Percentiles rank a stretch among this genome's conserved stretches.
phyloP scores from a whole-genome alignment of 1,284 basidiomycete genomes.

The Cystobasidium pallidum region DNA sequence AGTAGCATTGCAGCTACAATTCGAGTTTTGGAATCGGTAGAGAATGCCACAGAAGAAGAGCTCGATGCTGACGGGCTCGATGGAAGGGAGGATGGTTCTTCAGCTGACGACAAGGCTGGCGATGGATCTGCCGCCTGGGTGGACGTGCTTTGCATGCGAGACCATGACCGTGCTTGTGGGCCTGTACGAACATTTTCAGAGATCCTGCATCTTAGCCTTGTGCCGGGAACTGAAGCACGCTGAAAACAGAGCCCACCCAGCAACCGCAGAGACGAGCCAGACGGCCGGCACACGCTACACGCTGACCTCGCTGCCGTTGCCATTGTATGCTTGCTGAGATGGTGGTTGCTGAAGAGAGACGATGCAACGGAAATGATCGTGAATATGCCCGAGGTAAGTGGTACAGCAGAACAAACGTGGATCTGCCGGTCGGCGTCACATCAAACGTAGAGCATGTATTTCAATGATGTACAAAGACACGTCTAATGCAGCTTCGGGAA shows the following conservation, averaged over 20 bases:
- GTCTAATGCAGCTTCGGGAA: background rate
- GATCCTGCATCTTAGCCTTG: background rate
- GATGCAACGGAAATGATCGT: background rate
- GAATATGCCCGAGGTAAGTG: too few relatives aligned
- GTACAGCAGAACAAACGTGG: too few relatives aligned
- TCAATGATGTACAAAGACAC: conserved; percentile 9
- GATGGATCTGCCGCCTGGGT: background rate
- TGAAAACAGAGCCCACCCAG: background rate
- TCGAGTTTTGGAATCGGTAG: conserved; percentile 42
- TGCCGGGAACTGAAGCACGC: background rate
- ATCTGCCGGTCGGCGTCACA: too few relatives aligned
- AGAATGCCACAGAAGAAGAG: conserved; percentile 15
- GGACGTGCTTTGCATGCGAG: conserved; percentile 28
- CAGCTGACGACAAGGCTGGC: background rate
- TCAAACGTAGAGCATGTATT: background rate
- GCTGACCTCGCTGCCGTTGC: conserved; percentile 13
- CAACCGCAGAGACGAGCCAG: background rate
- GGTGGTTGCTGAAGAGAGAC: background rate
- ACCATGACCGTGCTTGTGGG: background rate
- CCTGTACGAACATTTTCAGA: conserved; percentile 4
- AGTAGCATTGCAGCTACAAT: conserved; percentile 51
- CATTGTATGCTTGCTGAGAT: conserved; percentile 16
- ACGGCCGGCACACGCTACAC: conserved; percentile 12
- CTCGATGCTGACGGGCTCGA: background rate
- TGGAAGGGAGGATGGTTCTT: background rate